Conservation (phyloP, 129 eudicot species). For the Gnaphalium uliginosum region DNA sequence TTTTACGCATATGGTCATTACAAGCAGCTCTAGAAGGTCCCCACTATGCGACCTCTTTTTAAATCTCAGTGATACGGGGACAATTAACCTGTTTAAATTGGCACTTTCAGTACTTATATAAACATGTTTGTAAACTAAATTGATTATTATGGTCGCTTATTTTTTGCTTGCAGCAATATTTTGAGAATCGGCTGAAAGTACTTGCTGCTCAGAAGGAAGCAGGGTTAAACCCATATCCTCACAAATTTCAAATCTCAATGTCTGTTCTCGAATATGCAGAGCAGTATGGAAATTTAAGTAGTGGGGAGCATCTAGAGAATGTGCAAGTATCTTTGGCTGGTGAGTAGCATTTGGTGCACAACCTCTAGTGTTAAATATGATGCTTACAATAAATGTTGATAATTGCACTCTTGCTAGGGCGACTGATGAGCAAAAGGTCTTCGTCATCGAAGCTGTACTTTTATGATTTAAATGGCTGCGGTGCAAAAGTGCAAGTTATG, state of each 20-base stretch:
- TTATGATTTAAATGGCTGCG: slow-evolving; percentile 84
- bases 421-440: slow-evolving; percentile 81
- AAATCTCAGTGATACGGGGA: neutral
- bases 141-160: neutral
- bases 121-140: neutral
- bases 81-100: neutral
- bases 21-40: neutral
- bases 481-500: slow-evolving; percentile 94
- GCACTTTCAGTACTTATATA: neutral
- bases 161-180: slow-evolving; percentile 72
- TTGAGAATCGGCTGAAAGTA: slow-evolving; percentile 68
- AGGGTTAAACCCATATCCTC: slow-evolving; percentile 87
- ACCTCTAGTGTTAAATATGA: neutral
- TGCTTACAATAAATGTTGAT: neutral
- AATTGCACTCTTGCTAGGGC: slow-evolving; percentile 44
- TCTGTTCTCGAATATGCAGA: slow-evolving; percentile 57
- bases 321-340: slow-evolving; percentile 78
- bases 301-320: slow-evolving; percentile 75
- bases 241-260: slow-evolving; percentile 62
- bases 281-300: slow-evolving; percentile 53
- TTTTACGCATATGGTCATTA: too few relatives aligned
- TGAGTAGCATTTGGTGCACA: slow-evolving; percentile 5
- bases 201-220: slow-evolving; percentile 71
- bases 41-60: too few relatives aligned
- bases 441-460: slow-evolving; percentile 82